Base-by-base conservation (phyloP, 2,329 filamentous ascomycete genomes). In the Ophiostoma sp. region DNA sequence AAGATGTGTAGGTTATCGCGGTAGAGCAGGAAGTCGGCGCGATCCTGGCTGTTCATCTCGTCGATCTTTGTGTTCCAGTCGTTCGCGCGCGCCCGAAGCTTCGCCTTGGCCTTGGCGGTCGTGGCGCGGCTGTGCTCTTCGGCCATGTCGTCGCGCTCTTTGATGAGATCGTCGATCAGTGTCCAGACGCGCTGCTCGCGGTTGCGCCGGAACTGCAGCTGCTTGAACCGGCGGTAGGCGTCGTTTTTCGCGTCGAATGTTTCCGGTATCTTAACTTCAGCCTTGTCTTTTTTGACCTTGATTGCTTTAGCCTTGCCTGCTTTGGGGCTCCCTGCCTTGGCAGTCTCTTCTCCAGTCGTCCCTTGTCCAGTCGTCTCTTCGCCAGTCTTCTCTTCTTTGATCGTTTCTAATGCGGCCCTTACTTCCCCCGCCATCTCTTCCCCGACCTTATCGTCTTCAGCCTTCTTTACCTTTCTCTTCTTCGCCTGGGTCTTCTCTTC, bases 1-100 rank as follows among this genome's bases (percentile, higher is more conserved):
- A 83, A 80, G 16, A 83, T 72, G 71, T 85, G 83, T 62, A 82
- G 75, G 74, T 87, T 86, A 73, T 90, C 87, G 42, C 80, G 78
- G 64, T 78, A 73, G 42, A 78, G 75, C 27, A 71, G 9, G 2
- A 71, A 67, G 3, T 71, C 71, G 5, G 72, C 62, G 12, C 67
- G 66, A 67, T 72, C 74, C 64, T 62, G 62, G 45, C 14, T 9
- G 0, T 65, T 65, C 38, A 73, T n/a, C 1, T 67, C 70, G 0
- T 71, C 67, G 2, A 72, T 40, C 4, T 49, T 16, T 5, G 2
- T 49, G 49, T 71, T 71, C 72, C 71, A 72, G 5, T 64, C 12
- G 6, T 47, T 49, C 18, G 69, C 69, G 40, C 55, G 63, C 36
- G 7, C 8, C 40, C 44, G 7, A 3, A 58, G 65, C 5, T 9